phyloP scores from a whole-genome alignment of 2,329 filamentous ascomycete species.

The Fusarium pseudonygamai region DNA sequence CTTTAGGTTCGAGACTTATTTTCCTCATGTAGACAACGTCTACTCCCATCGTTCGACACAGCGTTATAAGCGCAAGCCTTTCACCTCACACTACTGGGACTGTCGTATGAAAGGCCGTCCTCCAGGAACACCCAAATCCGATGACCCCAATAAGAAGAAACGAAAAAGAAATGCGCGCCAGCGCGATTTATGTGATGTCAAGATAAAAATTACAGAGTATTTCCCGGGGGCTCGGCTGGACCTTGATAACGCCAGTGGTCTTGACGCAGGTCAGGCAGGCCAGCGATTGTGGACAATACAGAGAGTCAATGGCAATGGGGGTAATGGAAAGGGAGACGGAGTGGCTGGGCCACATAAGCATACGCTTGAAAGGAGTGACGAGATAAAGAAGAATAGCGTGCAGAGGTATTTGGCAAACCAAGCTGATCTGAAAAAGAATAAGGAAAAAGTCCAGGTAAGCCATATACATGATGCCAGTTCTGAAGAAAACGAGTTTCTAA shows the following conservation, averaged over 20 bases:
- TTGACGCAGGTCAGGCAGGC: slow-evolving; percentile 48
- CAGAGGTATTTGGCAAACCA: slow-evolving; percentile 71
- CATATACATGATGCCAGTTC: not conserved
- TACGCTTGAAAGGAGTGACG: slow-evolving; percentile 76
- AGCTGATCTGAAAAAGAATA: slow-evolving; percentile 69
- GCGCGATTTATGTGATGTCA: slow-evolving; percentile 84
- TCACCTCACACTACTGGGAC: slow-evolving; percentile 86
- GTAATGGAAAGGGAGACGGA: slow-evolving; percentile 76
- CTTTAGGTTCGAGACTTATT: slow-evolving; percentile 78
- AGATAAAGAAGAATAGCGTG: slow-evolving; percentile 84
- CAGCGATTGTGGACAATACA: slow-evolving; percentile 78
- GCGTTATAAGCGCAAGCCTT: slow-evolving; percentile 82
- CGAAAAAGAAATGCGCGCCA: slow-evolving; percentile 79
- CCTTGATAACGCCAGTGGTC: slow-evolving; percentile 17
- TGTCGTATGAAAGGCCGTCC: slow-evolving; percentile 83
- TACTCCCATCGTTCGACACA: slow-evolving; percentile 87
- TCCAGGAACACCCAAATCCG: slow-evolving; percentile 80
- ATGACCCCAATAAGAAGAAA: slow-evolving; percentile 84
- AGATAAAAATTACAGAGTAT: slow-evolving; percentile 87
- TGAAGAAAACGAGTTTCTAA: not conserved
- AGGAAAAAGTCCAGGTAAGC: slow-evolving; percentile 55
- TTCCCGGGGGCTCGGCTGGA: slow-evolving; percentile 63
- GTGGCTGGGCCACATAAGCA: slow-evolving; percentile 79
- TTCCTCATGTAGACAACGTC: slow-evolving; percentile 84
- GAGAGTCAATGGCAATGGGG: slow-evolving; percentile 79